phyloP scores from a whole-genome alignment of 306 rosid genomes.

The Mimosa bimucronata region DNA sequence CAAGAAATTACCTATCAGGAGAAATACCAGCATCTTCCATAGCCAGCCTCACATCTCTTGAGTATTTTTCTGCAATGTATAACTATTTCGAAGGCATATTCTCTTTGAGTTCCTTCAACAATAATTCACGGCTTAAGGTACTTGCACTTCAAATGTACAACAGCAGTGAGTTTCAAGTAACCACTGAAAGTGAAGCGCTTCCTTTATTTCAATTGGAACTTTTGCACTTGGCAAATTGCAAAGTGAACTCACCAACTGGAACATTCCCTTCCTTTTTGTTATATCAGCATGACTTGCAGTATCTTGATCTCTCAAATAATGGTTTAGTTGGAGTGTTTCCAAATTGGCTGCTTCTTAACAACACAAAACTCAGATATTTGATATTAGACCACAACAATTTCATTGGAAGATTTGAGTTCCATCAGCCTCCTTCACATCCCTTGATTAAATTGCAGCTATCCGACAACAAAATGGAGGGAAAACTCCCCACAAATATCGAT shows the following conservation, averaged over 20 bases:
- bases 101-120: not conserved
- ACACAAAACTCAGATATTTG: too few species aligned
- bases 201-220: conserved; percentile 1
- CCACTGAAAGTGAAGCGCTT: not conserved
- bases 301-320: too few species aligned
- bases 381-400: too few species aligned
- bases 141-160: not conserved
- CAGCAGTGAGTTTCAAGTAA: not conserved
- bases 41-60: conserved; percentile 1
- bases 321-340: too few species aligned
- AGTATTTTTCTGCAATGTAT: not conserved
- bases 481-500: too few species aligned
- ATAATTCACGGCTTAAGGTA: not conserved
- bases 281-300: too few species aligned
- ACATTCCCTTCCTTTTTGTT: not conserved
- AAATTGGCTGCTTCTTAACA: too few species aligned
- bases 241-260: not conserved
- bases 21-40: not conserved
- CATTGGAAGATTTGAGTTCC: too few species aligned
- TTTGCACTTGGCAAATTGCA: not conserved
- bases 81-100: not conserved
- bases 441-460: too few species aligned
- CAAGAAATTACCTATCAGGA: not conserved
- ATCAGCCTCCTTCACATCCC: too few species aligned
- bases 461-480: too few species aligned